These are phyloP conservation scores for Alternaria ventricosa DNA, from an alignment of 2,329 filamentous ascomycete species.

Conservation along the genomic window DNA sequence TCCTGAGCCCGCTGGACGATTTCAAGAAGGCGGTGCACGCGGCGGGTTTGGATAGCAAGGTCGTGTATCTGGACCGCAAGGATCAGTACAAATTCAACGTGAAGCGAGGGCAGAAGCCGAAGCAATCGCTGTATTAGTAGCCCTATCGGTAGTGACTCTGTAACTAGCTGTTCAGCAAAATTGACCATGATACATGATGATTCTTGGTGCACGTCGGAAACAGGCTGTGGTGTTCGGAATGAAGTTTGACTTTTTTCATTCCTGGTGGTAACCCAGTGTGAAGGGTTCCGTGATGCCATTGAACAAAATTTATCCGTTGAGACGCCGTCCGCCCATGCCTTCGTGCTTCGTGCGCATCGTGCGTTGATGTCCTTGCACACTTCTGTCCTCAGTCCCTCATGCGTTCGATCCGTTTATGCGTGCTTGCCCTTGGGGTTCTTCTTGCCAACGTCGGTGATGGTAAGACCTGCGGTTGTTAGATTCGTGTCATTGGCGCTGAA, in stretches of 20 bases:
- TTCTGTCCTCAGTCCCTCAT: conserved; percentile 14
- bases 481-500: not conserved
- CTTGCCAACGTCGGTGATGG: conserved; percentile 66
- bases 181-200: not conserved
- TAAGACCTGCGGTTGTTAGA: conserved; percentile 55
- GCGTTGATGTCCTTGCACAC: conserved; percentile 13
- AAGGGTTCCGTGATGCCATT: conserved; percentile 41
- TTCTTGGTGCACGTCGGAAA: conserved; percentile 1
- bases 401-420: conserved; percentile 31
- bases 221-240: conserved; percentile 13
- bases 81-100: conserved; percentile 65
- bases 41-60: conserved; percentile 59
- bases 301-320: conserved; percentile 41
- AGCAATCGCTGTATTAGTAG: conserved; percentile 10
- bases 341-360: conserved; percentile 23
- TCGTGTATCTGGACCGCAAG: conserved; percentile 67
- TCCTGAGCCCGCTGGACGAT: conserved; percentile 64
- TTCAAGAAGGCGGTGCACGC: conserved; percentile 64
- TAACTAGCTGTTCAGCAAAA: conserved; percentile 2
- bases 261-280: conserved; percentile 26
- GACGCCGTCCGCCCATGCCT: conserved; percentile 40
- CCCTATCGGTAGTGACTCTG: not conserved
- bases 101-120: conserved; percentile 24
- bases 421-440: conserved; percentile 67
- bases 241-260: conserved; percentile 44